Evolutionary conservation across 345 rosid species (phyloP), one percentile per base, ranked within the genome.

Genomic region (Excoecaria agallocha): DNA sequence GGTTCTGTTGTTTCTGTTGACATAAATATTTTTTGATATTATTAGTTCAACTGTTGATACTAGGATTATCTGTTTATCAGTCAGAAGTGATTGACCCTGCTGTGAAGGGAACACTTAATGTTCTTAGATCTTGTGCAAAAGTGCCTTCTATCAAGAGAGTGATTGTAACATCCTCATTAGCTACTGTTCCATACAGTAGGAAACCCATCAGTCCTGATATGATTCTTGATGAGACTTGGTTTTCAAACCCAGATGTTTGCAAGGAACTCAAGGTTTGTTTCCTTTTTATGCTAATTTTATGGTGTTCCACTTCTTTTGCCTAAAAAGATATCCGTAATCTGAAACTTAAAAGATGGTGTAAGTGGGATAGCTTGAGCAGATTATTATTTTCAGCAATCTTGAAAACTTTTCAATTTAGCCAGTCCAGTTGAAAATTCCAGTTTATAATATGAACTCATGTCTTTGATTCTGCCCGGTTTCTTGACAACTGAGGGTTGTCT

Each of bases 191-290:
- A 10, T 71, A 54, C 52, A 77, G 17, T 11, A 39, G 76, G 8
- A 77, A 58, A 55, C 65, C 76, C 55, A 17, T 77, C 24, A 58
- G 41, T 1, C 67, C 71, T 19, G 76, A 71, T 46, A 68, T 65
- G 35, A 50, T 64, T 3, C 20, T 77, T 56, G 80, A 77, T 37
- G 72, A 70, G 74, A 76, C 74, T 51, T 76, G 74, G 79, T 69
- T 45, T 51, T 76, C 79, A 16, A 66, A 76, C 24, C 74, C 79
- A 20, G 52, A 24, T 1, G 20, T 74, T 16, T 67, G 71, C 12
- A 15, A 11, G 65, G 41, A 66, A 66, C 22, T 38, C 5, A 25
- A 74, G 78, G 78, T 68, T 19, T 45, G 43, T 19, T 24, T 38
- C 49, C 12, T 17, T 41, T 56, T 22, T 35, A 9, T 59, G 49